phyloP scores from a whole-genome alignment of 1,284 basidiomycete species.

The Cystobasidium slooffiae region DNA sequence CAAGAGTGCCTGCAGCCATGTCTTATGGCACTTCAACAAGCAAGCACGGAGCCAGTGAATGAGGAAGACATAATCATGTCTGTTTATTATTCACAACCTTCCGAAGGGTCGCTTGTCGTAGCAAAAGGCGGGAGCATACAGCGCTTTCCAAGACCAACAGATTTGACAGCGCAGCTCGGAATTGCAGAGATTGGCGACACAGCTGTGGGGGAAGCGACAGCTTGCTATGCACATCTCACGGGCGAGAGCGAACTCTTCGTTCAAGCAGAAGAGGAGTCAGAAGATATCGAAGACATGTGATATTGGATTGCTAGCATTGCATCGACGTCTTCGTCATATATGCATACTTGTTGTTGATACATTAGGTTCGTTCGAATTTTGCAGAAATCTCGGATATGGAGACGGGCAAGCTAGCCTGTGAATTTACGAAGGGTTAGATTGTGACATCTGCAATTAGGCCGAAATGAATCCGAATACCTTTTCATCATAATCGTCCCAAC shows the following conservation, averaged over 20 bases:
- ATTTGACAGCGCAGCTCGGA: conserved; percentile 9
- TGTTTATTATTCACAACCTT: conserved; percentile 6
- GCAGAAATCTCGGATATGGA: conserved; percentile 42
- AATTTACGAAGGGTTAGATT: too few relatives aligned
- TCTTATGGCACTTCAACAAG: conserved; percentile 12
- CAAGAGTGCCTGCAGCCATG: conserved; percentile 25
- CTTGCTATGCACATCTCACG: conserved; percentile 10
- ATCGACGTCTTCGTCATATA: not conserved
- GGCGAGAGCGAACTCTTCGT: conserved; percentile 37
- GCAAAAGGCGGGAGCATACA: not conserved
- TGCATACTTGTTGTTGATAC: conserved; percentile 3
- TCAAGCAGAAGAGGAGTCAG: conserved; percentile 15
- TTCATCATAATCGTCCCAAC: conserved; percentile 46
- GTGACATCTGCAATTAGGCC: too few relatives aligned
- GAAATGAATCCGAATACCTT: not conserved
- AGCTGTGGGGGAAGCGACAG: conserved; percentile 10
- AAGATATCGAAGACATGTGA: conserved; percentile 20
- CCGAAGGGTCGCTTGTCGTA: not conserved
- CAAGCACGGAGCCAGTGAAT: not conserved
- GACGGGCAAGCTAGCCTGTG: conserved; percentile 36
- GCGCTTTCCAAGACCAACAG: not conserved
- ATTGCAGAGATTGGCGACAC: conserved; percentile 33
- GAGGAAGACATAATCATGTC: not conserved
- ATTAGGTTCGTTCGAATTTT: conserved; percentile 30
- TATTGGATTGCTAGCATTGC: too few relatives aligned